A percentile compares a stretch with the other conserved stretches of the same genome.
phyloP scores from a whole-genome alignment of 352 stramenopile species.

The Hyaloperonospora brassicae region DNA sequence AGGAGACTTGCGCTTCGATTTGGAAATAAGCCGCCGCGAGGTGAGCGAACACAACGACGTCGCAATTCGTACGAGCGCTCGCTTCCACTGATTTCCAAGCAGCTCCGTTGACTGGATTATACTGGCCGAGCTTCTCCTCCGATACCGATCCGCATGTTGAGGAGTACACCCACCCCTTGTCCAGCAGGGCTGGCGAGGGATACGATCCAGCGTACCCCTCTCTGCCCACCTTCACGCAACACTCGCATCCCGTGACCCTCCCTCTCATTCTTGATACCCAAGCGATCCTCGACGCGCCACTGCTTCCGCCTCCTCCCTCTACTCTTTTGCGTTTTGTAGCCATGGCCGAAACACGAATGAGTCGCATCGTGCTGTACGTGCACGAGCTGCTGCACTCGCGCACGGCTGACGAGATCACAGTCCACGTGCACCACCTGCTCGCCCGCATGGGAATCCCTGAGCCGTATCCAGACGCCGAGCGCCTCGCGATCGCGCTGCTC shows the following conservation, averaged over 20 bases:
- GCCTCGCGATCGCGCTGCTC: slow-evolving; percentile 68
- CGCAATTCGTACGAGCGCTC: slow-evolving; percentile 7
- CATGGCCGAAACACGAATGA: slow-evolving; percentile 50
- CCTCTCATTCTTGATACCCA: slow-evolving; percentile 9
- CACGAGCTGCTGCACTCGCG: slow-evolving; percentile 77
- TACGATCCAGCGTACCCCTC: too few species aligned
- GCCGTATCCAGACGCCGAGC: slow-evolving; percentile 81
- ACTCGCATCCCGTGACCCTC: too few species aligned
- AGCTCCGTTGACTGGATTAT: slow-evolving; percentile 9
- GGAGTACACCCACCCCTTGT: too few species aligned
- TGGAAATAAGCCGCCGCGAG: slow-evolving; percentile 24
- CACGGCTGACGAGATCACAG: slow-evolving; percentile 58
- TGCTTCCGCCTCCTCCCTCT: slow-evolving; percentile 13
- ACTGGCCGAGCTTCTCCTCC: slow-evolving; percentile 2
- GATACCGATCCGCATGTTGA: slow-evolving; percentile 10
- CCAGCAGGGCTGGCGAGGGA: too few species aligned
- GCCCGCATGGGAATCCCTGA: slow-evolving; percentile 63
- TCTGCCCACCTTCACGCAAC: too few species aligned
- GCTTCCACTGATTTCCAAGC: slow-evolving; percentile 32
- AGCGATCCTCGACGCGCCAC: neutral
- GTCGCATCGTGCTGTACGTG: slow-evolving; percentile 58
- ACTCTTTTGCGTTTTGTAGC: slow-evolving; percentile 1
- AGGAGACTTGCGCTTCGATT: slow-evolving; percentile 82
- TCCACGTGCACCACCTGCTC: slow-evolving; percentile 59
- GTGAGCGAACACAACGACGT: too few species aligned